These are phyloP conservation scores for Triangularia setosa DNA, from an alignment of 2,329 filamentous ascomycete species.

Conservation along the genomic window DNA sequence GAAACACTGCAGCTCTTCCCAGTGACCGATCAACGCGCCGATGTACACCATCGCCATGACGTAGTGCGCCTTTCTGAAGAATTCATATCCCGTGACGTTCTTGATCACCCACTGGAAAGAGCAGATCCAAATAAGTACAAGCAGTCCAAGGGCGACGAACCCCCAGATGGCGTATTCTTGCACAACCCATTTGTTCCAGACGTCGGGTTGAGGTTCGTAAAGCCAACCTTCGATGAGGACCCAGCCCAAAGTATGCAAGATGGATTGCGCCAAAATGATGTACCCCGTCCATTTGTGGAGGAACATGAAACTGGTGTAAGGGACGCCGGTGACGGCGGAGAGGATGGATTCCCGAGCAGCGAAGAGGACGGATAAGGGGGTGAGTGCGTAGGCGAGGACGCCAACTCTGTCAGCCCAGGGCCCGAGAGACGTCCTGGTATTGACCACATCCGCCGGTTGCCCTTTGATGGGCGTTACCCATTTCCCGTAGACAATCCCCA, in stretches of 20 bases:
- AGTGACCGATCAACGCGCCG: slow-evolving; percentile 72
- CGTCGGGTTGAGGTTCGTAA: slow-evolving; percentile 67
- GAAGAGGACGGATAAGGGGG: slow-evolving; percentile 64
- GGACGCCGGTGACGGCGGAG: slow-evolving; percentile 65
- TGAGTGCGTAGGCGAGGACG: slow-evolving; percentile 68
- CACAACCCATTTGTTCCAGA: slow-evolving; percentile 53
- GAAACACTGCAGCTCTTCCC: slow-evolving; percentile 64
- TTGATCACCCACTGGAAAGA: slow-evolving; percentile 58
- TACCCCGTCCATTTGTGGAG: slow-evolving; percentile 73
- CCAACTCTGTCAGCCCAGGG: slow-evolving; percentile 68
- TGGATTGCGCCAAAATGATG: slow-evolving; percentile 64
- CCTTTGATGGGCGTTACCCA: slow-evolving; percentile 68
- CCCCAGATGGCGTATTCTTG: slow-evolving; percentile 72
- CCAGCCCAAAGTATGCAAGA: slow-evolving; percentile 69
- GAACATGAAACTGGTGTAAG: slow-evolving; percentile 75
- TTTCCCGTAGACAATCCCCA: slow-evolving; percentile 62
- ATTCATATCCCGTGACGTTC: slow-evolving; percentile 65
- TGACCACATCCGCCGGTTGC: slow-evolving; percentile 47
- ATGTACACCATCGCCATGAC: slow-evolving; percentile 70
- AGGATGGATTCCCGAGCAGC: slow-evolving; percentile 67
- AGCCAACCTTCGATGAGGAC: slow-evolving; percentile 60
- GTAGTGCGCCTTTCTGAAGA: slow-evolving; percentile 72
- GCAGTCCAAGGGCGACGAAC: slow-evolving; percentile 61
- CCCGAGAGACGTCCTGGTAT: slow-evolving; percentile 62
- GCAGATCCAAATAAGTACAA: slow-evolving; percentile 58